Base-by-base conservation (phyloP, 148 eudicot species). In the Beta vulgaris region DNA sequence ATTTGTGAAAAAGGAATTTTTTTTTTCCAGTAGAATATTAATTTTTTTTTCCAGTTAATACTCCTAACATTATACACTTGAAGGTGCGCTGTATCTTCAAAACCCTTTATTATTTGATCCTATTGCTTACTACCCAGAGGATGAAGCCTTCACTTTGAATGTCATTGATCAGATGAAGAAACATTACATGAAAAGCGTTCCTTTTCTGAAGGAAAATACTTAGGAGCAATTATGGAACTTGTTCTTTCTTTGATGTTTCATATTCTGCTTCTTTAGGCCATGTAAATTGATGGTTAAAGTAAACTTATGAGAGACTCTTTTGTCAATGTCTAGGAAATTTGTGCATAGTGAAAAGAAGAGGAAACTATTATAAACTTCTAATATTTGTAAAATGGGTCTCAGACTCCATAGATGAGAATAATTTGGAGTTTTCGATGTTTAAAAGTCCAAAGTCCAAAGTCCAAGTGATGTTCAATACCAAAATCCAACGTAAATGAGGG, bases 61-160 rank as follows among this genome's bases (percentile, higher is more conserved):
- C n/a, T n/a, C n/a, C n/a, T n/a, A n/a, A n/a, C n/a, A n/a, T n/a
- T n/a, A n/a, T n/a, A 84, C 89, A 34, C 90, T 95, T 4, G 99
- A 95, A 88, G 98, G 98, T 62, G 89, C 82, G 51, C 90, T 95
- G 11, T 78, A 79, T 75, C 76, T 92, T 58, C 79, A 78, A 18
- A 74, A 34, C 26, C 92, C 96, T 26, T 68, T 91, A 35, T 73
- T 95, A 68, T 71, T 89, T 36, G 99, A 95, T 81, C 97, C 97
- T 49, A 77, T 92, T 32, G 92, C 88, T 69, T 84, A 86, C 73
- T 95, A 95, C 79, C 97, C 97, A 0, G 97, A 95, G 81, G 91
- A 92, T 65, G 96, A 87, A 71, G 53, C 89, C 12, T 79, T 76
- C 26, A 39, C 90, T 7, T 39, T 59, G 29, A 74, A 64, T 29